These are phyloP conservation scores for Cystoisospora suis DNA, from an alignment of 169 alveolate genomes.

Conservation along the genomic window DNA sequence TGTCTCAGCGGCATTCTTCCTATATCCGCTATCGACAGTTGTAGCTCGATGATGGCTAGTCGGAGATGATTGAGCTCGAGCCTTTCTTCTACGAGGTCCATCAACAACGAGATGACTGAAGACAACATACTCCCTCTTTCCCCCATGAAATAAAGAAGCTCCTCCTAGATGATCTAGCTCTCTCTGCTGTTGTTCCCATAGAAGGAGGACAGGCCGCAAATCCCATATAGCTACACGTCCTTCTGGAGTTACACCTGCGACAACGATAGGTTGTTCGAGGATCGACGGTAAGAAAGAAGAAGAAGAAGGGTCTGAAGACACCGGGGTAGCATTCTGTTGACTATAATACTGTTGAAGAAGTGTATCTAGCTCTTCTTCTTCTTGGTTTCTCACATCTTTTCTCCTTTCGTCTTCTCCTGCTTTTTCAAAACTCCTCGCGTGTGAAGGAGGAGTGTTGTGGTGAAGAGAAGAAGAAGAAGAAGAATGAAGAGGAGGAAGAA, in stretches of 20 bases:
- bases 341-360: too few relatives aligned
- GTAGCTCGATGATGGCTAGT: neutral
- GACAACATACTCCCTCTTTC: neutral
- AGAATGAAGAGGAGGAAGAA: neutral
- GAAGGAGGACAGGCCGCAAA: neutral
- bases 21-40: neutral
- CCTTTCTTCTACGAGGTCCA: neutral
- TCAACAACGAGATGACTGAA: neutral
- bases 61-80: neutral
- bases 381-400: too few relatives aligned
- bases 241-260: neutral
- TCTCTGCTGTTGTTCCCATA: slow-evolving; percentile 25
- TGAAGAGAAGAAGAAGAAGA: neutral
- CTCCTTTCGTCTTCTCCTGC: neutral
- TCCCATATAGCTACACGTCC: slow-evolving; percentile 24
- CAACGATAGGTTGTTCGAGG: slow-evolving; percentile 19
- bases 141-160: neutral
- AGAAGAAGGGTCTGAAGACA: too few relatives aligned
- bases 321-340: too few relatives aligned
- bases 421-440: neutral
- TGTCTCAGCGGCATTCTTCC: neutral
- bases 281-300: slow-evolving; percentile 3
- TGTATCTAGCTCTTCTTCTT: too few relatives aligned
- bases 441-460: neutral
- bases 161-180: neutral